Base-by-base conservation (phyloP, 345 rosid genomes). In the Populus ilicifolia region DNA sequence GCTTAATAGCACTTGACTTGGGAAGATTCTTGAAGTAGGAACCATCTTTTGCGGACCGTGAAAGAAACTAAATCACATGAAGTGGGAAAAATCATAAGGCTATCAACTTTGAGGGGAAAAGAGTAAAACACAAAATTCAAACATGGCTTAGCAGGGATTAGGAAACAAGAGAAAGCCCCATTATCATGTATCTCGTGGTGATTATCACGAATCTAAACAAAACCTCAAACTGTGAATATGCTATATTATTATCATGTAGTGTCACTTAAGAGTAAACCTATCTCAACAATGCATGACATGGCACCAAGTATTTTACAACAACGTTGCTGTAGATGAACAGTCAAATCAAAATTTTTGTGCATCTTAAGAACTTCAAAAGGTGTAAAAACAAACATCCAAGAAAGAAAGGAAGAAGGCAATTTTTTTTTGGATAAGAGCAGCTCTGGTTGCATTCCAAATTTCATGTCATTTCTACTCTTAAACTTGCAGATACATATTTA, bases 1-100 rank as follows among this genome's bases (percentile, higher is more conserved):
- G 89, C 87, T 92, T 92, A 80, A 92, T 92, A 36, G 94, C 90
- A 84, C 93, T 91, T 39, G 98, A 93, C 80, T 90, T 92, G 35
- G 97, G 97, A 6, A 92, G 82, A 84, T 88, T 92, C 87, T 90
- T 90, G 78, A 85, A 89, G 77, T 90, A 90, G 67, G 91, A 89
- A 68, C 90, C 97, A 62, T 92, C 94, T 79, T 88, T 92, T 5
- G 87, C 43, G 21, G 97, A 87, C 36, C 88, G 90, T 27, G 92
- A 88, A 13, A 89, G 85, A 87, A 87, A 89, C 93, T 88, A 71
- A 54, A 69, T 39, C 74, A 84, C 12, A 36, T 13, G 48, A 11
- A 65, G 54, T 25, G 8, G 21, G 18, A 1, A 23, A 43, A 25
- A 43, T 10, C 48, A 64, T 43, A 17, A 64, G 39, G 10, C 8